phyloP scores from a whole-genome alignment of 2,329 filamentous ascomycete genomes.

The Capronia epimyces region DNA sequence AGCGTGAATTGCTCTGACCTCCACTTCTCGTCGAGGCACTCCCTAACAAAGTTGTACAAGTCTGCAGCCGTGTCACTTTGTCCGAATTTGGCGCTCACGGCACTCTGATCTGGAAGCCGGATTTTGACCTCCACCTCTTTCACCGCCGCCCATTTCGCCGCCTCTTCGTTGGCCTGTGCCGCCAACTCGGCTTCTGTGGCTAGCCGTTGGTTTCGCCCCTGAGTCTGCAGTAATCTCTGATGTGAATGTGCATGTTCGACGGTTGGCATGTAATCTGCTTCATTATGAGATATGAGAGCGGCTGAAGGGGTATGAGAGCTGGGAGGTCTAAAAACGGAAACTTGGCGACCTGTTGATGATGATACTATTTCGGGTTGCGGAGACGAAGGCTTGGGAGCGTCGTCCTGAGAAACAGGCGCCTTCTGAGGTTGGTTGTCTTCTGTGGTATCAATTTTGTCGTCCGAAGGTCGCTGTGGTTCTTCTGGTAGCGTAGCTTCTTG shows the following conservation, averaged over 20 bases:
- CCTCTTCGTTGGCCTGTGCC: constrained; percentile 60
- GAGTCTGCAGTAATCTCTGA: constrained; percentile 67
- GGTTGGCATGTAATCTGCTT: constrained; percentile 73
- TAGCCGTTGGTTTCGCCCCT: constrained; percentile 73
- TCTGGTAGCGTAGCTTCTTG: constrained; percentile 1
- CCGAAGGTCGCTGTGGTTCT: constrained; percentile 18
- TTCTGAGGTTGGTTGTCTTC: constrained; percentile 17
- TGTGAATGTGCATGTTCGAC: constrained; percentile 79
- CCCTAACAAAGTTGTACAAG: constrained; percentile 68
- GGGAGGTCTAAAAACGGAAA: constrained; percentile 74
- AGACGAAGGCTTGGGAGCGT: constrained; percentile 4
- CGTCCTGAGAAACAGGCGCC: constrained; percentile 9
- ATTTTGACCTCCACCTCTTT: constrained; percentile 69
- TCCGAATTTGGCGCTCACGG: constrained; percentile 66
- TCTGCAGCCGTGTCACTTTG: constrained; percentile 62
- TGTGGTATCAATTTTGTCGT: constrained; percentile 11
- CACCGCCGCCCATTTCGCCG: constrained; percentile 60
- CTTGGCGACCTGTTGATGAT: constrained; percentile 40
- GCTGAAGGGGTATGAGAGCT: constrained; percentile 66
- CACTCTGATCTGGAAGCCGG: constrained; percentile 80
- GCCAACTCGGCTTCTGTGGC: constrained; percentile 77
- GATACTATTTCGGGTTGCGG: constrained; percentile 26
- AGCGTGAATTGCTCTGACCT: constrained; percentile 65
- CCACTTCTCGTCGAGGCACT: constrained; percentile 56
- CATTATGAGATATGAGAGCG: constrained; percentile 60